Percentiles rank a stretch among this genome's conserved stretches.
Conservation (phyloP, 208 protist genomes). For the Trypanosoma boissoni region DNA sequence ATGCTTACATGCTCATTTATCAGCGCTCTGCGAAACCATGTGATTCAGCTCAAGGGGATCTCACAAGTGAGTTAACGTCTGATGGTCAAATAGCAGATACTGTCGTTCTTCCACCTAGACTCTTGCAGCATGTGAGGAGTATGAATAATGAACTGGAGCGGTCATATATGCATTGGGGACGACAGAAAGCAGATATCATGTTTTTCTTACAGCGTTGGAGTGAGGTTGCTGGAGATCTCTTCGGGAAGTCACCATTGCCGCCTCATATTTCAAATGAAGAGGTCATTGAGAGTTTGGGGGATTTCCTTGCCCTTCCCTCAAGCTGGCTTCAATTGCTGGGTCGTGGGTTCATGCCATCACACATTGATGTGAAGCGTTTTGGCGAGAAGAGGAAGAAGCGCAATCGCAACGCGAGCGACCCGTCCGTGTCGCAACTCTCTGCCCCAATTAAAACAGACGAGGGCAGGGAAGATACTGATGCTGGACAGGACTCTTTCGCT, state of each 20-base stretch:
- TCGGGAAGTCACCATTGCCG: neutral
- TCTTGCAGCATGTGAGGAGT: slow-evolving; percentile 13
- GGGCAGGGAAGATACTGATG: too few species aligned
- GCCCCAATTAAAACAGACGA: too few species aligned
- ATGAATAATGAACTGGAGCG: slow-evolving; percentile 17
- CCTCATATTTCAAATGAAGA: neutral
- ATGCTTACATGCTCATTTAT: slow-evolving; percentile 80
- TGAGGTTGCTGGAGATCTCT: slow-evolving; percentile 3
- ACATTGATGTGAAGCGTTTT: slow-evolving; percentile 33
- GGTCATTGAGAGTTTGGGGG: neutral
- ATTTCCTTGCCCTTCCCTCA: slow-evolving; percentile 54
- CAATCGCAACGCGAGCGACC: neutral
- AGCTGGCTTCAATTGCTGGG: slow-evolving; percentile 63
- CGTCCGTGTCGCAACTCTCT: neutral
- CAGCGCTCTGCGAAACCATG: slow-evolving; percentile 20
- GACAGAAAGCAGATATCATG: neutral
- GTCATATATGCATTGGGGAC: slow-evolving; percentile 1
- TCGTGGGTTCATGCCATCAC: slow-evolving; percentile 51
- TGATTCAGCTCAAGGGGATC: neutral
- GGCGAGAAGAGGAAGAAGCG: slow-evolving; percentile 35
- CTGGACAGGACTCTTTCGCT: too few species aligned
- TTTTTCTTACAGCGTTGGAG: slow-evolving; percentile 19
- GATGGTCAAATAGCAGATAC: neutral
- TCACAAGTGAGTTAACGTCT: neutral
- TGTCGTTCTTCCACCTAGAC: neutral